These are phyloP conservation scores for Ceriops decandra DNA, from an alignment of 345 rosid genomes.

Conservation along the genomic window DNA sequence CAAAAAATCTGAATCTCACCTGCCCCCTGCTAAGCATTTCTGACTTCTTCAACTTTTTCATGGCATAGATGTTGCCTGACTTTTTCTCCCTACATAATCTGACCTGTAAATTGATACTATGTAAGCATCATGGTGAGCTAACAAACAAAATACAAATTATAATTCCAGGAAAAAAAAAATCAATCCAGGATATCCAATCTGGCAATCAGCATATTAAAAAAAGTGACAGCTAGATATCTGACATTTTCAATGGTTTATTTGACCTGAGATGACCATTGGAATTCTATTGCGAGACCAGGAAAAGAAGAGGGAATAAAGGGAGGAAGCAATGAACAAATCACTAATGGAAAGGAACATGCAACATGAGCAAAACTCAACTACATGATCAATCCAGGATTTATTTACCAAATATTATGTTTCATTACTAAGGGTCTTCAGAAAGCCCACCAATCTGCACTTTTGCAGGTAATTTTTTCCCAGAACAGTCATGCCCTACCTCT, in stretches of 20 bases:
- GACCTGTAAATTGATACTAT: slow-evolving; percentile 48
- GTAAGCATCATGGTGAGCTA: slow-evolving; percentile 4
- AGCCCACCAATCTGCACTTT: slow-evolving; percentile 1
- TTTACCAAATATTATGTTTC: not conserved
- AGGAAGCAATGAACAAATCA: not conserved
- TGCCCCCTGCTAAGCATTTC: slow-evolving; percentile 99
- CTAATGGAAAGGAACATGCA: not conserved
- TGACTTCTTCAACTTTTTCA: slow-evolving; percentile 94
- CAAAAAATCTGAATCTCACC: slow-evolving; percentile 42
- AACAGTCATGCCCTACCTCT: no score
- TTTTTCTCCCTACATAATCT: slow-evolving; percentile 80
- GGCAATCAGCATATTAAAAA: not conserved
- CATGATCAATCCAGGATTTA: not conserved
- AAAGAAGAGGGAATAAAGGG: not conserved
- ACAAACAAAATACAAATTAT: not conserved
- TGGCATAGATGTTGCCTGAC: slow-evolving; percentile 78
- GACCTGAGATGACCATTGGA: not conserved
- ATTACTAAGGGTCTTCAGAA: not conserved
- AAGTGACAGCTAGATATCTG: not conserved
- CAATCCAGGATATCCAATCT: slow-evolving; percentile 5
- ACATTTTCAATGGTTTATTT: not conserved
- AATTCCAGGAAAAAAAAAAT: not conserved
- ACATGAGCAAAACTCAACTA: not conserved
- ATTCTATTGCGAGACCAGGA: no score
- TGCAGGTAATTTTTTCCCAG: not conserved